Evolutionary conservation across 495 filamentous ascomycete genomes (phyloP), one percentile per base, ranked within the genome.

Genomic region (Penicillium bialowiezense): DNA sequence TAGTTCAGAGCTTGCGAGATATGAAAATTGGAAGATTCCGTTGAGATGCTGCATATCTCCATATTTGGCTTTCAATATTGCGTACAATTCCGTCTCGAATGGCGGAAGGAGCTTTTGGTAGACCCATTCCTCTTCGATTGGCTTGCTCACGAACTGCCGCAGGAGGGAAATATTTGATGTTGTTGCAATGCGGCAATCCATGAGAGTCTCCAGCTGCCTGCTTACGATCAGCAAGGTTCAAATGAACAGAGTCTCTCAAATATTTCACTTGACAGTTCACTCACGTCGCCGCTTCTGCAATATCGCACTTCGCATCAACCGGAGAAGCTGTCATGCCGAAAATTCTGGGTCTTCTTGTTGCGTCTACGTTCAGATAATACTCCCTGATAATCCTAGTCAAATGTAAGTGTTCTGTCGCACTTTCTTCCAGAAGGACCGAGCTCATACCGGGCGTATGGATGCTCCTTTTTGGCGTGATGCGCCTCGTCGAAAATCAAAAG

Each of bases 271-370:
- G 2, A 24, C 1, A 4, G 24, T 28, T 4, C 15, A 63, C 69
- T 51, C 66, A 84, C 79, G 56, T 63, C 14, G 90, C 90, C 45
- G 87, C 87, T 33, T 81, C 70, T 17, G 79, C 69, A 19, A 89
- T 78, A 57, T 93, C 82, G 0, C 77, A 74, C 55, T 87, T 84
- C 2, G 86, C 83, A 71, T 97, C 92, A n/a, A 97, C 85, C 2
- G 93, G 93, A 8, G 92, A 97, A 13, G 93, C 93, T 7, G 93
- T 99, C 92, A 99, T 96, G 14, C 92, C 93, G 58, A 99, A 88
- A 18, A 99, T 83, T 47, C 86, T 86, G 12, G 93, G 95, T 2
- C 83, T 77, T 15, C 67, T 72, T 1, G 65, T 57, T 1, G 52
- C 36, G 62, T 70, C 60, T 13, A 72, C 66, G 26, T 69, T 61